Evolutionary conservation across 1,284 basidiomycete genomes (phyloP).

Genomic region (Ustilago esculenta): DNA sequence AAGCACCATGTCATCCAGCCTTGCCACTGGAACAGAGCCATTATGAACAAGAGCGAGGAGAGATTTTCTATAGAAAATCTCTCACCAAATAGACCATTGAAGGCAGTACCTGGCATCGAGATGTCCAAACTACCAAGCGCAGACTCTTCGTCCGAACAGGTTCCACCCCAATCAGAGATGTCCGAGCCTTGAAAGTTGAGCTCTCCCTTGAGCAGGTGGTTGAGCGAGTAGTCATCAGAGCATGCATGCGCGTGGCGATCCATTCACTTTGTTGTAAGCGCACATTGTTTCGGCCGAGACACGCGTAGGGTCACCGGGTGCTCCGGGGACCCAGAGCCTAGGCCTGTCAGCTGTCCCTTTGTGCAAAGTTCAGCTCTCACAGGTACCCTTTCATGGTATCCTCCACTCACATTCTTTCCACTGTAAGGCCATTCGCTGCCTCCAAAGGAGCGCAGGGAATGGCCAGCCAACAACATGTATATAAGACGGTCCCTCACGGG

Average conservation of each 20-base stretch:
- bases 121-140: conserved; percentile 75
- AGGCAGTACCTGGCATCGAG: conserved; percentile 67
- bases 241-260: conserved; percentile 76
- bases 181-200: conserved; percentile 80
- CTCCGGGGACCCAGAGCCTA: no score
- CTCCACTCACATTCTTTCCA: no score
- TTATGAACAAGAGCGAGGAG: conserved; percentile 76
- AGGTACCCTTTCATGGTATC: no score
- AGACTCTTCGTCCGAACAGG: conserved; percentile 61
- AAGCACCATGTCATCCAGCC: conserved; percentile 69
- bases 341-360: no score
- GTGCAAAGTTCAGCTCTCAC: no score
- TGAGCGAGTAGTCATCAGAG: conserved; percentile 75
- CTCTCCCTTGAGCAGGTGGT: conserved; percentile 77
- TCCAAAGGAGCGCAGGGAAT: no score
- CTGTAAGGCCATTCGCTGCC: no score
- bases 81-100: conserved; percentile 35
- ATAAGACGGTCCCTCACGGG: no score
- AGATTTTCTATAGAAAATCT: conserved; percentile 67
- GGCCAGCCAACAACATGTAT: no score
- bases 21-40: conserved; percentile 74
- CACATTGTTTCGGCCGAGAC: conserved; percentile 68
- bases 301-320: no score
- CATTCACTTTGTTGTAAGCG: conserved; percentile 72
- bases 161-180: conserved; percentile 66